A percentile compares a stretch with the other conserved stretches of the same genome.
phyloP scores from a whole-genome alignment of 495 filamentous ascomycete genomes.

The Aspergillus cavernicola region DNA sequence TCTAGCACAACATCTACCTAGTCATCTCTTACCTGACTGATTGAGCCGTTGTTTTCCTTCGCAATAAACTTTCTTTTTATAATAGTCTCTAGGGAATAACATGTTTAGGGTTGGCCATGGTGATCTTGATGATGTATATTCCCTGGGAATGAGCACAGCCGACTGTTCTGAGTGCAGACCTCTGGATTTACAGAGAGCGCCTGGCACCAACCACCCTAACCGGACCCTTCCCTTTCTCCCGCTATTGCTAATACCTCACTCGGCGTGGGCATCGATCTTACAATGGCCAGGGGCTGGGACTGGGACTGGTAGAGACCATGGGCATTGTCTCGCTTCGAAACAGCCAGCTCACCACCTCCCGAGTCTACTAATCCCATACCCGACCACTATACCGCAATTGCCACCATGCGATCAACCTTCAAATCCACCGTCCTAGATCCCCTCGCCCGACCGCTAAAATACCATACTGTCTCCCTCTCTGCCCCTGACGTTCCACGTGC shows the following conservation, averaged over 20 bases:
- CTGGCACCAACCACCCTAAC: not conserved
- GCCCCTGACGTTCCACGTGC: not conserved
- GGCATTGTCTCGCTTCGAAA: not conserved
- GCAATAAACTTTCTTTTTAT: too few species aligned
- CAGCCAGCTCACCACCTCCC: not conserved
- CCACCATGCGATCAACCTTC: slow-evolving; percentile 1
- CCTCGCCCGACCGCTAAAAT: not conserved
- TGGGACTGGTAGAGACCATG: not conserved
- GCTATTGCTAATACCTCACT: not conserved
- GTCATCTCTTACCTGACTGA: too few species aligned
- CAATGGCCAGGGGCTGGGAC: slow-evolving; percentile 1
- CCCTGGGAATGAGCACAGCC: not conserved
- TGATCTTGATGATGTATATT: too few species aligned
- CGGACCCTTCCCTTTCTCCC: not conserved
- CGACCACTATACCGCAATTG: not conserved
- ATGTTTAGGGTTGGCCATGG: too few species aligned
- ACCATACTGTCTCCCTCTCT: not conserved
- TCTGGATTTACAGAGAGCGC: not conserved
- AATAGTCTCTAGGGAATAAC: too few species aligned
- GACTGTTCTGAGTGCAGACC: slow-evolving; percentile 3
- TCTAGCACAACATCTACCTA: too few species aligned
- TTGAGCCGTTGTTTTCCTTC: too few species aligned
- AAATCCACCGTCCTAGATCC: not conserved
- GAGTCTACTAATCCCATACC: not conserved
- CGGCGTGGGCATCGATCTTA: slow-evolving; percentile 9